Evolutionary conservation across 2,329 filamentous ascomycete species (phyloP).

Genomic region (Fusarium globosum): DNA sequence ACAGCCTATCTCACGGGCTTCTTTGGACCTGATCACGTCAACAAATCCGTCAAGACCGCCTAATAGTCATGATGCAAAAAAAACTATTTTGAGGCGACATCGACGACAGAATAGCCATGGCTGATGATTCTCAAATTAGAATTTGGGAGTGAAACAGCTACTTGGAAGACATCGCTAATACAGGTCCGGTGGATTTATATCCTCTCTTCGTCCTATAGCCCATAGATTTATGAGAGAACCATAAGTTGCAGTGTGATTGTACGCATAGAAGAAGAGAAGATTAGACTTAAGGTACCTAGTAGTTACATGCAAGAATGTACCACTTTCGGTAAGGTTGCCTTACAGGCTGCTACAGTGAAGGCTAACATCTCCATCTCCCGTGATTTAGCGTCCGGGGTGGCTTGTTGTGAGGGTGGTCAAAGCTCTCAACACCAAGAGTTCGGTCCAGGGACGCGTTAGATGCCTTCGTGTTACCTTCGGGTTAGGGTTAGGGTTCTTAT

Average conservation of each 20-base stretch:
- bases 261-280: background rate
- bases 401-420: background rate
- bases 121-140: background rate
- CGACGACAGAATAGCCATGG: background rate
- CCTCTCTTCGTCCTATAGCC: background rate
- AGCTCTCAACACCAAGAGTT: slow-evolving; percentile 14
- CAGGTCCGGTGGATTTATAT: background rate
- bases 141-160: background rate
- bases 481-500: slow-evolving; percentile 31
- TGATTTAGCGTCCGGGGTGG: background rate
- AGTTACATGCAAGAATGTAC: background rate
- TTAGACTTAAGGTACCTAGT: no score
- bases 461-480: slow-evolving; percentile 17
- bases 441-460: background rate
- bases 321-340: background rate
- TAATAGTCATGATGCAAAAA: slow-evolving; percentile 11
- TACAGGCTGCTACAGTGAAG: background rate
- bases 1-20: slow-evolving; percentile 67
- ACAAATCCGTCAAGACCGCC: slow-evolving; percentile 35
- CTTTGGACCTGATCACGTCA: slow-evolving; percentile 62
- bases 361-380: background rate
- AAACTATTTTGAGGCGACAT: background rate
- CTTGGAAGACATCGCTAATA: background rate
- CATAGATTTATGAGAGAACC: background rate
- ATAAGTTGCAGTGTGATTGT: background rate